phyloP scores from a whole-genome alignment of 495 filamentous ascomycete genomes.

The Penicillium cosmopolitanum region DNA sequence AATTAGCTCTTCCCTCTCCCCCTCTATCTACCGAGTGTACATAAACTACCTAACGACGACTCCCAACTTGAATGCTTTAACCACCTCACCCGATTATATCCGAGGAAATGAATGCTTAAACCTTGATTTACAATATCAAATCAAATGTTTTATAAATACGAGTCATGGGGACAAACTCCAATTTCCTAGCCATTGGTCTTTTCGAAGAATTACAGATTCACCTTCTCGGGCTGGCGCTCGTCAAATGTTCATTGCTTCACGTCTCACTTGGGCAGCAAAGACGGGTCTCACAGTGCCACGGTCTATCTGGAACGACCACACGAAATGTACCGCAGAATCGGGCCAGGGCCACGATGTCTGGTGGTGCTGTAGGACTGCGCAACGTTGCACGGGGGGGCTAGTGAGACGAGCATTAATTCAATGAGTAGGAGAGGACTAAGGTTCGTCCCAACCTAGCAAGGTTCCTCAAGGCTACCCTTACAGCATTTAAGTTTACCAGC shows the following conservation, averaged over 20 bases:
- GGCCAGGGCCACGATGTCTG: constrained; percentile 7
- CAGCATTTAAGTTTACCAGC: not conserved
- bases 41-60: not conserved
- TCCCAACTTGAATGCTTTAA: not conserved
- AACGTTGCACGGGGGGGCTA: constrained; percentile 21
- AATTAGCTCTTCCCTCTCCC: not conserved
- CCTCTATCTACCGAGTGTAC: not conserved
- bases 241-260: constrained; percentile 7
- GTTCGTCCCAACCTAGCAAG: not conserved
- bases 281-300: constrained; percentile 13
- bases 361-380: constrained; percentile 14
- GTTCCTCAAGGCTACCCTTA: not conserved
- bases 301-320: constrained; percentile 11
- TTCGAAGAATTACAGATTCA: not conserved
- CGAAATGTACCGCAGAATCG: constrained; percentile 17
- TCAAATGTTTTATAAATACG: not conserved
- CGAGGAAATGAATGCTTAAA: not conserved
- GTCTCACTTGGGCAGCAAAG: constrained; percentile 26
- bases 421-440: not conserved
- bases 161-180: not conserved
- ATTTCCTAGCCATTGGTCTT: not conserved
- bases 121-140: not conserved
- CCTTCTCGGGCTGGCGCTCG: constrained; percentile 13
- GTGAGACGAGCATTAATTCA: constrained; percentile 3
- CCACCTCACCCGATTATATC: not conserved